Evolutionary conservation across 2,329 filamentous ascomycete species (phyloP), one percentile per base, ranked within the genome.

Genomic region (Aureobasidium leucospermi): DNA sequence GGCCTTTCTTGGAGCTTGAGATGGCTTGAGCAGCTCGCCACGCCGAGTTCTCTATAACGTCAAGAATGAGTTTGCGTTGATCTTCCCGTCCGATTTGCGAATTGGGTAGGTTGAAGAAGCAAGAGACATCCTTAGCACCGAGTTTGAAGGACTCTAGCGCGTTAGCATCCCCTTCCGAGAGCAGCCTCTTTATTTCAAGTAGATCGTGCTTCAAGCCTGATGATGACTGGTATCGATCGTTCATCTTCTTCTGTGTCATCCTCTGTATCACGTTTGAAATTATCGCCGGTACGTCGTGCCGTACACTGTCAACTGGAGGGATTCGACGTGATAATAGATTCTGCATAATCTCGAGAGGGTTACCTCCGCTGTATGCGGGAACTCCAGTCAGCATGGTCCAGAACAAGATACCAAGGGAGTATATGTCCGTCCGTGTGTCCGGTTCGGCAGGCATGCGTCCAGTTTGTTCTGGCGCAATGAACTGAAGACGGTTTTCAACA

Each of bases 401-500:
- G 71, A 96, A 93, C 1, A 96, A 74, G 41, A 96, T 86, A 4
- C 93, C 93, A 1, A 96, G 77, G 0, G 90, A 92, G 75, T 96
- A 96, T 34, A 96, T 95, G 72, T 97, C 93, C 15, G 93, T 96
- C 42, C 93, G 84, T 45, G 84, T 89, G 73, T 96, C 93, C 1
- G 93, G 93, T 71, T 96, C 92, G 3, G 89, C 90, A 2, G 91
- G 89, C 82, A 96, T 88, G 19, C 93, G 86, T 13, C 93, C 93
- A 2, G 93, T 96, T 76, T 96, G 93, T 70, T 97, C 93, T 0
- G 93, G 92, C 48, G 91, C 93, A 69, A 96, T 95, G 69, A 90
- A 96, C 55, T 92, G 85, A 19, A 97, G 78, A 73, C 96, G 96
- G 69, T 92, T 87, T 74, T 90, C 91, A 42, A 91, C 89, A 2